A percentile compares a stretch with the other conserved stretches of the same genome.
phyloP scores from a whole-genome alignment of 495 filamentous ascomycete genomes.

The Neurospora sp. region DNA sequence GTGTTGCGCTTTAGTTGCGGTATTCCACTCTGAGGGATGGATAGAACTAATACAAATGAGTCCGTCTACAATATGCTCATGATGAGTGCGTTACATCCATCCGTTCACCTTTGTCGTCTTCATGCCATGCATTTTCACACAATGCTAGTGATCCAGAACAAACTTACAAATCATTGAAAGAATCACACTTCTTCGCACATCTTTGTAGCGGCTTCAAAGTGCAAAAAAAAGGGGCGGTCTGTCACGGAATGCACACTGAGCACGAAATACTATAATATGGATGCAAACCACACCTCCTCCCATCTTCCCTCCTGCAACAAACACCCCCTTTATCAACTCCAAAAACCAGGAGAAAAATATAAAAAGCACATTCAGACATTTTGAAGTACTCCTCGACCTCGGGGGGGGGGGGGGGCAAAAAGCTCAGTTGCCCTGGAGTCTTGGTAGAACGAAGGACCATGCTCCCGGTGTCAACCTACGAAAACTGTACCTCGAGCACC shows the following conservation, averaged over 20 bases:
- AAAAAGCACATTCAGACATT: neutral
- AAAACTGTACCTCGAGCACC: neutral
- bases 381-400: neutral
- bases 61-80: neutral
- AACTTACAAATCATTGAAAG: neutral
- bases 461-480: no score
- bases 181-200: neutral
- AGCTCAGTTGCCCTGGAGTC: no score
- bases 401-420: no score
- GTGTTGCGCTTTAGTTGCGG: neutral
- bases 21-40: neutral
- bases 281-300: neutral
- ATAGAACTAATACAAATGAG: neutral
- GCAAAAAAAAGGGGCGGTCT: neutral
- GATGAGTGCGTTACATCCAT: neutral
- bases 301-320: neutral
- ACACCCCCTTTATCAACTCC: neutral
- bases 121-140: neutral
- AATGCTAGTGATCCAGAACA: neutral
- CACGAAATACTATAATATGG: neutral
- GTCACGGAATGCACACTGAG: neutral
- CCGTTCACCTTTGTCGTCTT: neutral
- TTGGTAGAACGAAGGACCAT: no score
- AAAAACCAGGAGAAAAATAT: neutral
- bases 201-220: neutral